A percentile compares a stretch with the other conserved stretches of the same genome.
Conservation (phyloP, 768 basidiomycete genomes). For the Mycena sanguinolenta region DNA sequence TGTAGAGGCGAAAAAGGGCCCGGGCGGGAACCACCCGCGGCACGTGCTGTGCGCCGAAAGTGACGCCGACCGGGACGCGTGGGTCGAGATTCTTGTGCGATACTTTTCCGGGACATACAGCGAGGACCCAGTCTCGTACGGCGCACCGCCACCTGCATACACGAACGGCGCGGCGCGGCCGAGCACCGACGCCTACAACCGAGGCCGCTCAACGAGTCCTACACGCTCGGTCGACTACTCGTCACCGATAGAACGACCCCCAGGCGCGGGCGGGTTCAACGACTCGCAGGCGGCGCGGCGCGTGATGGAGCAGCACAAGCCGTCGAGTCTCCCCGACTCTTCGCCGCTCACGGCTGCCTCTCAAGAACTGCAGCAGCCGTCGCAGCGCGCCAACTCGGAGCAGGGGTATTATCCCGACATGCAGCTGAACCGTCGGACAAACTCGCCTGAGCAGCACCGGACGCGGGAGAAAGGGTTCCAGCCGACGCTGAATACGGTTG, state of each 20-base stretch:
- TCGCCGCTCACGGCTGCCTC: constrained; percentile 75
- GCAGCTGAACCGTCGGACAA: constrained; percentile 58
- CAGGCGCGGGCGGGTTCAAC: constrained; percentile 41
- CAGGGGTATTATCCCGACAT: constrained; percentile 85
- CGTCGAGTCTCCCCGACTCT: constrained; percentile 66
- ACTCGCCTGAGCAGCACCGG: constrained; percentile 69
- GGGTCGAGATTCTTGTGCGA: constrained; percentile 94
- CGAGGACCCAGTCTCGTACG: constrained; percentile 69
- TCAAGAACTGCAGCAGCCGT: constrained; percentile 41
- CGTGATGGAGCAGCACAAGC: constrained; percentile 56
- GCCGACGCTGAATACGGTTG: constrained; percentile 65
- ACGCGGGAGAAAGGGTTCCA: constrained; percentile 73
- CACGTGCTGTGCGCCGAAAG: constrained; percentile 98
- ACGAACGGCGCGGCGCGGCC: constrained; percentile 31
- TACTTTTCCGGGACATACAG: constrained; percentile 88
- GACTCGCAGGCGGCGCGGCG: constrained; percentile 57
- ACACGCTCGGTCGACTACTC: constrained; percentile 66
- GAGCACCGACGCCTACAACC: constrained; percentile 29
- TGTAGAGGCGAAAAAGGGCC: constrained; percentile 86
- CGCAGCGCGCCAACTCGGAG: constrained; percentile 82
- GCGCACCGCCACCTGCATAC: constrained; percentile 38
- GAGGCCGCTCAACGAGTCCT: constrained; percentile 57
- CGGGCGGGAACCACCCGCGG: constrained; percentile 76
- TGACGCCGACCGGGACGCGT: constrained; percentile 91
- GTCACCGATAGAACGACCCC: constrained; percentile 57